These are phyloP conservation scores for Coemansia javaensis DNA, from an alignment of 192 early-diverging fungal genomes.

Conservation along the genomic window DNA sequence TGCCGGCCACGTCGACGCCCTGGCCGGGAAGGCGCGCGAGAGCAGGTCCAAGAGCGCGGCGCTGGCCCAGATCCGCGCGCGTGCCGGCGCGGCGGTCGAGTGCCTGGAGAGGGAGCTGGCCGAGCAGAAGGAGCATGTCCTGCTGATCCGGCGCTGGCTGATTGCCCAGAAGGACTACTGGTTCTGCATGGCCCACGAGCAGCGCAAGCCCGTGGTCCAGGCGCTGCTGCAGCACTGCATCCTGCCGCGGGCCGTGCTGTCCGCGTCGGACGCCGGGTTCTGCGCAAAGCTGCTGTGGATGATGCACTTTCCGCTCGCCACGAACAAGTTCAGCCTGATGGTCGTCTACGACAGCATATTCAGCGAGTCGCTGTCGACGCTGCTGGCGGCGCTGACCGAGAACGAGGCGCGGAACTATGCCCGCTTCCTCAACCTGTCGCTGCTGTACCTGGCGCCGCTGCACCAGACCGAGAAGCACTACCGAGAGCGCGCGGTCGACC, in stretches of 20 bases:
- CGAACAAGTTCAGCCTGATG: slow-evolving; percentile 49
- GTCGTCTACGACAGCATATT: slow-evolving; percentile 41
- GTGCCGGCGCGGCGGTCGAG: slow-evolving; percentile 24
- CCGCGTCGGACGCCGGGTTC: slow-evolving; percentile 42
- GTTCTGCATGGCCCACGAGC: slow-evolving; percentile 45
- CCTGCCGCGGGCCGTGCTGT: slow-evolving; percentile 35
- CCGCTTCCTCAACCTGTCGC: slow-evolving; percentile 28
- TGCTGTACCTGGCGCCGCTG: slow-evolving; percentile 31
- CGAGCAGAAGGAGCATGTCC: slow-evolving; percentile 35
- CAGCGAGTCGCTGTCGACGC: slow-evolving; percentile 24
- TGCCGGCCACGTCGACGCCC: slow-evolving; percentile 26
- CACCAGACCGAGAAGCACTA: slow-evolving; percentile 20
- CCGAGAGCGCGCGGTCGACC: slow-evolving; percentile 34
- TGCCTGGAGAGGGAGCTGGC: slow-evolving; percentile 28
- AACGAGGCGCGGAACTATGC: slow-evolving; percentile 45
- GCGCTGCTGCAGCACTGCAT: slow-evolving; percentile 45
- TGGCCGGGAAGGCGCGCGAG: slow-evolving; percentile 9
- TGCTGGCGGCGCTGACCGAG: slow-evolving; percentile 35
- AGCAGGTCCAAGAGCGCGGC: slow-evolving; percentile 20
- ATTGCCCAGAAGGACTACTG: slow-evolving; percentile 49
- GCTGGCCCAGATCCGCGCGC: slow-evolving; percentile 19
- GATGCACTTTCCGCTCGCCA: slow-evolving; percentile 48
- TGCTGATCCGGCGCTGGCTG: slow-evolving; percentile 41
- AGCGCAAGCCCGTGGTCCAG: slow-evolving; percentile 23
- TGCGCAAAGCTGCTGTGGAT: slow-evolving; percentile 48